Conservation (phyloP, 495 filamentous ascomycete species). For the Xylaria flabelliformis region DNA sequence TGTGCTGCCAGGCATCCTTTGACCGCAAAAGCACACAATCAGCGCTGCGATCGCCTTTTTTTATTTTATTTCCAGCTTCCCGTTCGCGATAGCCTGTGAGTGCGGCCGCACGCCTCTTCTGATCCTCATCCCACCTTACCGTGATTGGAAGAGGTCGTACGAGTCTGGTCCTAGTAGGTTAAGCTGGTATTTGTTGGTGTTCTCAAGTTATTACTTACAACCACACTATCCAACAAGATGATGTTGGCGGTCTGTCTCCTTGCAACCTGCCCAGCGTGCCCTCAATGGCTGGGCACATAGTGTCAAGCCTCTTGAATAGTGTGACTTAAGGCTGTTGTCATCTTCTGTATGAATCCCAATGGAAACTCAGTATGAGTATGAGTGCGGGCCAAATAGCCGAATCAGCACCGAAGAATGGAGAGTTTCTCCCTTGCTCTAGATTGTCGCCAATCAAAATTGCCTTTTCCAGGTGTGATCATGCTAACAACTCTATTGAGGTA, state of each 20-base stretch:
- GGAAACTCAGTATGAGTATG: neutral
- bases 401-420: neutral
- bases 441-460: conserved; percentile 1
- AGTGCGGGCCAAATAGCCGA: neutral
- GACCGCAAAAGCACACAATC: neutral
- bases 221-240: neutral
- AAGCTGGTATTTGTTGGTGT: neutral
- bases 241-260: neutral
- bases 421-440: neutral
- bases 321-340: neutral
- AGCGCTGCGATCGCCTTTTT: neutral
- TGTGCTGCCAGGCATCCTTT: neutral
- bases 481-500: conserved; percentile 3
- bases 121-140: conserved; percentile 11
- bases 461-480: neutral
- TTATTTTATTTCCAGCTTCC: neutral
- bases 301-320: neutral
- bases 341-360: neutral
- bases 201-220: neutral
- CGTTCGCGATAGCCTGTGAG: neutral
- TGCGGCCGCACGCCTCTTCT: conserved; percentile 24
- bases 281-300: neutral
- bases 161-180: neutral
- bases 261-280: neutral
- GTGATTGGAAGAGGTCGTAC: conserved; percentile 11